These are phyloP conservation scores for Uronychia binucleata DNA, from an alignment of 73 alveolate species.

Conservation along the genomic window DNA sequence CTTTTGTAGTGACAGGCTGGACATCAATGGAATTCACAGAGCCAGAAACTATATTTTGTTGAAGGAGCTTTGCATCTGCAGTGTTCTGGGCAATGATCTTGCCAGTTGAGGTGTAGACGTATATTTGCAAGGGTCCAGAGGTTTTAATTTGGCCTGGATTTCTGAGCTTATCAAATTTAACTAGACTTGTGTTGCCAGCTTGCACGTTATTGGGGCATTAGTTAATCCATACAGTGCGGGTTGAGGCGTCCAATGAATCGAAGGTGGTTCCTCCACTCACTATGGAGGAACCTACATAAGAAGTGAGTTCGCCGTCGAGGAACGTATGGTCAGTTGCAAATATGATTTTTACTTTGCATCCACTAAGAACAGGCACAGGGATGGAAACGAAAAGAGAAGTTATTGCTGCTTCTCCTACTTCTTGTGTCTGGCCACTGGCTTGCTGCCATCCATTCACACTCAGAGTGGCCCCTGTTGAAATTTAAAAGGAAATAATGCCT, in stretches of 20 bases:
- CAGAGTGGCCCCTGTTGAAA: background rate
- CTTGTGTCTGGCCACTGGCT: background rate
- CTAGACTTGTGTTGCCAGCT: too few species aligned
- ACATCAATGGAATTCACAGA: background rate
- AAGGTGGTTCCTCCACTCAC: background rate
- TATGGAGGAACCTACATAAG: background rate
- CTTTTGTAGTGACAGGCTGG: background rate
- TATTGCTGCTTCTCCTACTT: background rate
- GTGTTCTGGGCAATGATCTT: background rate
- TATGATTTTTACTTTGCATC: background rate
- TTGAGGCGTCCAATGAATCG: too few species aligned
- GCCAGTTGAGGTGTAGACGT: background rate
- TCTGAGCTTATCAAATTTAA: too few species aligned
- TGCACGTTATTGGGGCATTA: too few species aligned
- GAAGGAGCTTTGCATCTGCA: background rate
- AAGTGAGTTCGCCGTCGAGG: background rate
- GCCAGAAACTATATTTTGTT: background rate
- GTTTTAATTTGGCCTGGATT: background rate
- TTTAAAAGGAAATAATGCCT: background rate
- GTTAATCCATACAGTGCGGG: too few species aligned
- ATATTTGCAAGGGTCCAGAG: background rate
- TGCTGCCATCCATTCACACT: background rate
- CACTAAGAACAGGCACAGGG: background rate
- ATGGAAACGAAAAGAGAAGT: background rate
- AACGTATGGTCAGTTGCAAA: background rate